Conservation (phyloP, 495 filamentous ascomycete species). For the Aspergillus sclerotioniger region DNA sequence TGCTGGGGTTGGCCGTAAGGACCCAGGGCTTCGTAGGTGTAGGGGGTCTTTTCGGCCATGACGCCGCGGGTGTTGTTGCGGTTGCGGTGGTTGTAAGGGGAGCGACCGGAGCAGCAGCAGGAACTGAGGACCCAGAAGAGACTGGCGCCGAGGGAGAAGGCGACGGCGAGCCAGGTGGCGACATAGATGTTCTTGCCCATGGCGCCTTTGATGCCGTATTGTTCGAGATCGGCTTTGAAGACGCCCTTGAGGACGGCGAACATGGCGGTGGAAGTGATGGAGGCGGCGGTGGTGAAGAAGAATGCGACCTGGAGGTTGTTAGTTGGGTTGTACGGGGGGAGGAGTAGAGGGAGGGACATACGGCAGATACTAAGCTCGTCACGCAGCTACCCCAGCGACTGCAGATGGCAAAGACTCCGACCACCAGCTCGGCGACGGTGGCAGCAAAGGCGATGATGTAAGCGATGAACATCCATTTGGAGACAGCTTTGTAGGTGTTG, state of each 20-base stretch:
- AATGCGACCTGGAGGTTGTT: slow-evolving; percentile 42
- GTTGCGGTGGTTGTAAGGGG: slow-evolving; percentile 43
- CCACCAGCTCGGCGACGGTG: slow-evolving; percentile 64
- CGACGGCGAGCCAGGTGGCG: slow-evolving; percentile 74
- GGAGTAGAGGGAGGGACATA: slow-evolving; percentile 29
- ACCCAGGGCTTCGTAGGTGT: slow-evolving; percentile 50
- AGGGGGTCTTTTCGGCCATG: slow-evolving; percentile 49
- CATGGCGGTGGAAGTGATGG: slow-evolving; percentile 56
- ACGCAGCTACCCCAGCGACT: slow-evolving; percentile 69
- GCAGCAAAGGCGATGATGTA: slow-evolving; percentile 68
- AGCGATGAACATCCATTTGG: slow-evolving; percentile 77
- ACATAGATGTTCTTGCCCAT: slow-evolving; percentile 68
- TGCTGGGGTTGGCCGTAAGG: slow-evolving; percentile 25
- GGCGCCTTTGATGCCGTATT: slow-evolving; percentile 62
- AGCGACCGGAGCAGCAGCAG: slow-evolving; percentile 82
- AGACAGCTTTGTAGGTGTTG: slow-evolving; percentile 66
- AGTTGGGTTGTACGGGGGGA: slow-evolving; percentile 30
- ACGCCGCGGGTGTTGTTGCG: slow-evolving; percentile 24
- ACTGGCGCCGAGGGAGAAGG: slow-evolving; percentile 66
- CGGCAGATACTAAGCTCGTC: slow-evolving; percentile 69
- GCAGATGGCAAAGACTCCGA: slow-evolving; percentile 69
- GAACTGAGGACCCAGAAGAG: slow-evolving; percentile 88
- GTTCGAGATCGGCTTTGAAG: slow-evolving; percentile 59
- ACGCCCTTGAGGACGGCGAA: slow-evolving; percentile 57
- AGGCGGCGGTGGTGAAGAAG: slow-evolving; percentile 56